Base-by-base conservation (phyloP, 2,329 filamentous ascomycete species). In the Diaporthe destruens region DNA sequence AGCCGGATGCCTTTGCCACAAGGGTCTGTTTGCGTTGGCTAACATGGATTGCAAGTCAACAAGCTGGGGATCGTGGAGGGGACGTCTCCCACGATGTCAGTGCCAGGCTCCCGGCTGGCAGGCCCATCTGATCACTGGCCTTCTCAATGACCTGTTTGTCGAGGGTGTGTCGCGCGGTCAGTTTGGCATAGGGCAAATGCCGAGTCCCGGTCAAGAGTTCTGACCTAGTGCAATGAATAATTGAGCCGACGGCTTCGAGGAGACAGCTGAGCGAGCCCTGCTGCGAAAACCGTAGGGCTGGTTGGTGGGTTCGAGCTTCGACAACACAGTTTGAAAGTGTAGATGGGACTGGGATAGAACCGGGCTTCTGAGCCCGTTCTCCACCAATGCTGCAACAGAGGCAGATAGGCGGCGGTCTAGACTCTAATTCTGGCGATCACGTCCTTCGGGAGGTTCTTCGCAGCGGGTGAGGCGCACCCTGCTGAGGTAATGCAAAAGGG, bases 41-140 rank as follows among this genome's bases (percentile, higher is more conserved):
- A 51, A 16, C 47, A 66, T 47, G 32, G 44, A 32, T 16, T 49
- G 32, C n/a, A 53, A 66, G 47, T 29, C 61, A 39, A 36, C 47
- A 20, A 65, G 29, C 44, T 65, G 61, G 47, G 61, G 47, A n/a
- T 66, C 47, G n/a, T 25, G 44, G 39, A 20, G 36, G 61, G 14
- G 14, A 53, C 47, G 32, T 53, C 29, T 53, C 44, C 23, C 61
- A 51, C 47, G 16, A 66, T 53, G 20, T 20, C 44, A 53, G 5
- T 51, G 61, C 32, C 47, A 66, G 61, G 47, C 39, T 65, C 47
- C 61, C 11, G 61, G 61, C 61, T 66, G 61, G 61, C 32, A 32
- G 61, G 47, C 29, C 61, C 53, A 39, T 66, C 61, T 25, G 61
- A 39, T 51, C 32, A 39, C 14, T 14, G 32, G 14, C 61, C 61